These are phyloP conservation scores for Ulota crispa DNA, from an alignment of 225 moss, liverwort and hornwort species.

Conservation along the genomic window DNA sequence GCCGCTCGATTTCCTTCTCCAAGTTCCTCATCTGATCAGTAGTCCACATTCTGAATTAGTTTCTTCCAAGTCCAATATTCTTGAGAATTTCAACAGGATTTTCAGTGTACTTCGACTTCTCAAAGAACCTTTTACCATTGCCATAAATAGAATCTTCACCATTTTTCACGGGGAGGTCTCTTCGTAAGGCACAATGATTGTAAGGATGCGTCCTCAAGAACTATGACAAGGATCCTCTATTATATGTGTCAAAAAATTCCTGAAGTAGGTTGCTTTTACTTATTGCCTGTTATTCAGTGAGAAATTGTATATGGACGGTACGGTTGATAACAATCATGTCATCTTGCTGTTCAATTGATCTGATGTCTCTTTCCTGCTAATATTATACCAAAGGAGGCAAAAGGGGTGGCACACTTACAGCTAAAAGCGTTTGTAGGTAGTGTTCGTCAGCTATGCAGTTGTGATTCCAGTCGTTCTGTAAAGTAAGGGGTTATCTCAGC, in stretches of 20 bases:
- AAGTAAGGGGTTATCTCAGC: slow-evolving; percentile 3
- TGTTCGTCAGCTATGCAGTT: slow-evolving; percentile 99
- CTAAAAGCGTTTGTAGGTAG: slow-evolving; percentile 87
- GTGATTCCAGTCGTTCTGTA: slow-evolving; percentile 55
- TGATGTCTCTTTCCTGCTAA: not conserved
- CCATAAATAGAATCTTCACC: not conserved
- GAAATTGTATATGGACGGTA: not conserved
- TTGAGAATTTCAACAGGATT: not conserved
- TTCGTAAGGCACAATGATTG: not conserved
- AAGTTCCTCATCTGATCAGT: slow-evolving; percentile 64
- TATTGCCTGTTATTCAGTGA: not conserved
- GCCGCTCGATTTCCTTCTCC: slow-evolving; percentile 76
- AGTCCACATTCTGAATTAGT: slow-evolving; percentile 7
- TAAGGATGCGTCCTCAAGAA: not conserved
- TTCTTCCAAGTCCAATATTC: not conserved
- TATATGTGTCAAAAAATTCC: too few species aligned
- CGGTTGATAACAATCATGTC: not conserved
- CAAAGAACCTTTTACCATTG: not conserved
- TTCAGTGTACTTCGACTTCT: not conserved
- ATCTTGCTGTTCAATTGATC: not conserved
- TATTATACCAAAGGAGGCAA: not conserved
- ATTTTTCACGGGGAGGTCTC: not conserved
- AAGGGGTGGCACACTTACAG: slow-evolving; percentile 56
- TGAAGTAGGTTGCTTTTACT: not conserved
- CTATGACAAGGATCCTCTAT: not conserved